Evolutionary conservation across 352 stramenopile genomes (phyloP).

Genomic region (Globisporangium yorkense): DNA sequence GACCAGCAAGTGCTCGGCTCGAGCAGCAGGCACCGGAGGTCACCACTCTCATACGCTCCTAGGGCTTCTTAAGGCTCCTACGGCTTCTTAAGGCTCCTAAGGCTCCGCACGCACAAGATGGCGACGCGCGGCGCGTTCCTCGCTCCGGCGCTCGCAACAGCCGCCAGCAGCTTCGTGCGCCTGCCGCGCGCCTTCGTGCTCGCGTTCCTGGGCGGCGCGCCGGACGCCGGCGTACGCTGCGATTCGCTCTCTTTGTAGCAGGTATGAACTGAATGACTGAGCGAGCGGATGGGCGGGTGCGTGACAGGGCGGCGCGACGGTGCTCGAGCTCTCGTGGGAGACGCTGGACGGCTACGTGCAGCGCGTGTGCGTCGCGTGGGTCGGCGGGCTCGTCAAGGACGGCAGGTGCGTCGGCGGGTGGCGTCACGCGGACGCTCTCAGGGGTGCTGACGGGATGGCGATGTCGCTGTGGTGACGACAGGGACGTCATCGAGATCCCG

Average conservation of each 20-base stretch:
- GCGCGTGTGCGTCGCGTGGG: slow-evolving; percentile 64
- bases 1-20: no score
- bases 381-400: slow-evolving; percentile 53
- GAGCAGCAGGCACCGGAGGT: no score
- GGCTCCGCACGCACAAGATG: slow-evolving; percentile 7
- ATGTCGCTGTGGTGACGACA: slow-evolving; percentile 14
- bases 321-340: slow-evolving; percentile 76
- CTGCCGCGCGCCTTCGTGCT: slow-evolving; percentile 63
- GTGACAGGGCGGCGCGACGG: slow-evolving; percentile 36
- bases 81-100: not conserved
- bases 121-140: slow-evolving; percentile 52
- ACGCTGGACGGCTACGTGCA: slow-evolving; percentile 76
- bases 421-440: not conserved
- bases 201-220: slow-evolving; percentile 34
- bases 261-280: not conserved
- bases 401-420: slow-evolving; percentile 29
- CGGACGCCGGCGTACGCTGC: slow-evolving; percentile 22
- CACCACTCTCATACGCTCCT: no score
- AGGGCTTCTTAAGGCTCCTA: not conserved
- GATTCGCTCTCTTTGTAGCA: not conserved
- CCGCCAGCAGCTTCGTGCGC: slow-evolving; percentile 68
- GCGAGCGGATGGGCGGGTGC: not conserved
- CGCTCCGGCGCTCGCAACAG: slow-evolving; percentile 48
- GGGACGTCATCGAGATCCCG: slow-evolving; percentile 80
- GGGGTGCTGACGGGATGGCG: slow-evolving; percentile 5